Conservation (phyloP, 495 filamentous ascomycete genomes). For the Antarctomyces pellizariae region DNA sequence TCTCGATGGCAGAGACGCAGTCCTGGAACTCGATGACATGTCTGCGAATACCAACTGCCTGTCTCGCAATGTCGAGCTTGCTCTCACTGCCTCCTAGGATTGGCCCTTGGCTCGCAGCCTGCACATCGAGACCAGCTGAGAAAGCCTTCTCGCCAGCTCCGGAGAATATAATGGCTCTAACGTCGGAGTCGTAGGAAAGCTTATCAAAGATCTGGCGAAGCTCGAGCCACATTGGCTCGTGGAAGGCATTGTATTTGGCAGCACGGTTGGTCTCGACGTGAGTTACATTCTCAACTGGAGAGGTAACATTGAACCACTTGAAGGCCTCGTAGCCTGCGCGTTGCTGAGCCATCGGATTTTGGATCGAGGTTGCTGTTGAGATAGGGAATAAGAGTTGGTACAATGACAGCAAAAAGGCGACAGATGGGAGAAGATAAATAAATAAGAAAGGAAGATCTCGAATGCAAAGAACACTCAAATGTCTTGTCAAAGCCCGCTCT, state of each 20-base stretch:
- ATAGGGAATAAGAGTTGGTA: too few relatives aligned
- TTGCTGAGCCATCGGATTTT: too few relatives aligned
- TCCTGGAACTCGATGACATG: conserved; percentile 58
- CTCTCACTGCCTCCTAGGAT: conserved; percentile 12
- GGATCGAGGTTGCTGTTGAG: too few relatives aligned
- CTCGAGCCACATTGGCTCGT: conserved; percentile 79
- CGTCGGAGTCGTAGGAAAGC: conserved; percentile 45
- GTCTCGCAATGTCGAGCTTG: conserved; percentile 35
- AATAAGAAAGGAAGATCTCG: too few relatives aligned
- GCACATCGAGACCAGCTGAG: conserved; percentile 64
- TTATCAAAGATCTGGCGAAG: conserved; percentile 44
- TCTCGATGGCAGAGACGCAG: conserved; percentile 51
- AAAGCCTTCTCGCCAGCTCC: conserved; percentile 70
- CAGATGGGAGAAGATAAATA: too few relatives aligned
- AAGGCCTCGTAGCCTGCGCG: conserved; percentile 25
- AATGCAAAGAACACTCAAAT: too few relatives aligned
- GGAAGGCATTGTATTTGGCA: conserved; percentile 76
- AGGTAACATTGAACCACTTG: conserved; percentile 56
- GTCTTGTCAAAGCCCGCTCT: too few relatives aligned
- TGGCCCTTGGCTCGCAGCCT: conserved; percentile 27
- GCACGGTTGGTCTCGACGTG: conserved; percentile 89
- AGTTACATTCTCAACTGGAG: conserved; percentile 49
- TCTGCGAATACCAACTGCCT: conserved; percentile 35
- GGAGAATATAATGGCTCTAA: conserved; percentile 62
- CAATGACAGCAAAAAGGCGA: too few relatives aligned